Percentiles rank a stretch among this genome's conserved stretches.
Conservation (phyloP, 2,329 filamentous ascomycete species). For the Fusarium zealandicum region DNA sequence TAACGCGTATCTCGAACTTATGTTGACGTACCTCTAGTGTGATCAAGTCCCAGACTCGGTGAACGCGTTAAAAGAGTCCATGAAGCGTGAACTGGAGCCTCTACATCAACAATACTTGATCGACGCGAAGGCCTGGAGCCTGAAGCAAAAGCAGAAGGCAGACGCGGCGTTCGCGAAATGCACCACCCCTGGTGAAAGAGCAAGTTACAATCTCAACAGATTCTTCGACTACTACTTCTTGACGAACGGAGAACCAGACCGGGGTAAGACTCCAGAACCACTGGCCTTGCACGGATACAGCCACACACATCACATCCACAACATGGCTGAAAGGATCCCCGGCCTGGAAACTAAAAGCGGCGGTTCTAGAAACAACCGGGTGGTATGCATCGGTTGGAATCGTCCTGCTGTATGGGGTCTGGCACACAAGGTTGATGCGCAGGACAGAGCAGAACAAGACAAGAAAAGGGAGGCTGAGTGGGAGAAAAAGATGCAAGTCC, state of each 20-base stretch:
- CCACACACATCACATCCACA: neutral
- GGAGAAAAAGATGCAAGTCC: constrained; percentile 1
- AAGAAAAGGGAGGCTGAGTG: neutral
- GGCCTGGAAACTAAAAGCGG: neutral
- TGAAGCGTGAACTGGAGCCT: constrained; percentile 11
- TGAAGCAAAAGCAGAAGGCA: neutral
- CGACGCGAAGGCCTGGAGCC: neutral
- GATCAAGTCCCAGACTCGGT: neutral
- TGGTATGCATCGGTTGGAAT: constrained; percentile 11
- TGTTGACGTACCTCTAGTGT: neutral
- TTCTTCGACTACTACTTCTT: constrained; percentile 19
- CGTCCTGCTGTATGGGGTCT: neutral
- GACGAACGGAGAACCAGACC: constrained; percentile 11
- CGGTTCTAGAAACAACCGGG: neutral
- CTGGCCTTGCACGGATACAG: neutral
- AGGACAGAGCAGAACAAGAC: neutral
- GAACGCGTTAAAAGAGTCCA: constrained; percentile 4
- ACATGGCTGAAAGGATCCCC: neutral
- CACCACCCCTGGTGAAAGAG: constrained; percentile 7
- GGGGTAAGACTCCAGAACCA: neutral
- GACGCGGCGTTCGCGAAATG: constrained; percentile 7
- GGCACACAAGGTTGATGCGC: neutral
- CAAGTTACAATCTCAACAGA: neutral
- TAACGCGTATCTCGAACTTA: neutral
- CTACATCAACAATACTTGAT: neutral